A percentile compares a stretch with the other conserved stretches of the same genome.
These are phyloP conservation scores for Saturnispora sanitii DNA, from an alignment of 805 yeast genomes.

Conservation along the genomic window DNA sequence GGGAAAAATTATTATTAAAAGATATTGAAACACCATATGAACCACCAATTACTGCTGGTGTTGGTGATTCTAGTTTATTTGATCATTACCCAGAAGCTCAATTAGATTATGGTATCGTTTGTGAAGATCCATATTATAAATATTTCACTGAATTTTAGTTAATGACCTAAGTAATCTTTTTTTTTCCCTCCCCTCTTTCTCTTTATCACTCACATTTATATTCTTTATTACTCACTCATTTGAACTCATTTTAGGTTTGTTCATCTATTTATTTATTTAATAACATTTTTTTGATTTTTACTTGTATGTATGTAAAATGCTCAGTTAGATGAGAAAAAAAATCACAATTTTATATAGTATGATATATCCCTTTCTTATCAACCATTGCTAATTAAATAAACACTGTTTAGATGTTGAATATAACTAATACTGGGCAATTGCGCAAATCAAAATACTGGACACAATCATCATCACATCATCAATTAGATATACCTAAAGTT, in stretches of 20 bases:
- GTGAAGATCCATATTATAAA: conserved; percentile 33
- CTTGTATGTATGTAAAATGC: no score
- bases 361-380: no score
- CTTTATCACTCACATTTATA: neutral
- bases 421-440: no score
- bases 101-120: conserved; percentile 70
- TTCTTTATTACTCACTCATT: neutral
- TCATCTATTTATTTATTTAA: no score
- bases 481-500: neutral
- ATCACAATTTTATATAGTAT: no score
- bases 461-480: no score
- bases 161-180: neutral
- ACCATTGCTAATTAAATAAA: no score
- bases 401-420: no score
- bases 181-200: neutral
- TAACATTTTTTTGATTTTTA: no score
- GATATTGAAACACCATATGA: conserved; percentile 58
- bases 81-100: conserved; percentile 75
- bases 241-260: neutral
- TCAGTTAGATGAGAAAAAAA: no score
- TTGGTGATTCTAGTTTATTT: conserved; percentile 53
- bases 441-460: no score
- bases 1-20: conserved; percentile 46
- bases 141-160: conserved; percentile 24
- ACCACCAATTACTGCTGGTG: conserved; percentile 54